A percentile compares a stretch with the other conserved stretches of the same genome.
phyloP scores from a whole-genome alignment of 495 filamentous ascomycete species.

The Annulohypoxylon nitens region DNA sequence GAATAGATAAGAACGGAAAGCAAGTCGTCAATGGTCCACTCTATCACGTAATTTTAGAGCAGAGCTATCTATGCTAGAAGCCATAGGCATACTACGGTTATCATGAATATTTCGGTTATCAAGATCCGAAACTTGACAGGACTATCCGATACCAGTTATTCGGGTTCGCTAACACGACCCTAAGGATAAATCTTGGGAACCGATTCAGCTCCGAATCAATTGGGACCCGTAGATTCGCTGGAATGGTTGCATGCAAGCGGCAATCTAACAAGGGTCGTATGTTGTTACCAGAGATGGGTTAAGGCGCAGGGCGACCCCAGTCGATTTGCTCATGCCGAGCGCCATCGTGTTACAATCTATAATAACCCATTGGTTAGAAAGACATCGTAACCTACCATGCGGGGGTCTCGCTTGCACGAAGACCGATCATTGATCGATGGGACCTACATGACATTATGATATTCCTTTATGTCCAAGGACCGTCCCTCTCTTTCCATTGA shows the following conservation, averaged over 20 bases:
- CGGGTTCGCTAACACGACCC: constrained; percentile 1
- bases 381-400: constrained; percentile 21
- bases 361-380: constrained; percentile 25
- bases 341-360: constrained; percentile 9
- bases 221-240: neutral
- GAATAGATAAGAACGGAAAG: neutral
- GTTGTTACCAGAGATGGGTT: constrained; percentile 4
- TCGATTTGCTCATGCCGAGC: constrained; percentile 9
- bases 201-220: constrained; percentile 18
- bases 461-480: neutral
- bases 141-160: constrained; percentile 21
- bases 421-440: neutral
- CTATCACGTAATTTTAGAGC: constrained; percentile 23
- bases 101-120: neutral
- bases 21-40: constrained; percentile 24
- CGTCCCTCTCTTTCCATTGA: neutral
- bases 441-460: constrained; percentile 16
- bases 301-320: neutral
- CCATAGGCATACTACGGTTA: neutral
- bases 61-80: neutral
- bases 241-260: constrained; percentile 21
- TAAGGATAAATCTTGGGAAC: neutral
- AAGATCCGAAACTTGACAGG: constrained; percentile 22
- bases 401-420: constrained; percentile 16
- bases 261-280: neutral